Percentiles rank a stretch among this genome's conserved stretches.
phyloP scores from a whole-genome alignment of 2,329 filamentous ascomycete genomes.

The Fusarium tupiense region DNA sequence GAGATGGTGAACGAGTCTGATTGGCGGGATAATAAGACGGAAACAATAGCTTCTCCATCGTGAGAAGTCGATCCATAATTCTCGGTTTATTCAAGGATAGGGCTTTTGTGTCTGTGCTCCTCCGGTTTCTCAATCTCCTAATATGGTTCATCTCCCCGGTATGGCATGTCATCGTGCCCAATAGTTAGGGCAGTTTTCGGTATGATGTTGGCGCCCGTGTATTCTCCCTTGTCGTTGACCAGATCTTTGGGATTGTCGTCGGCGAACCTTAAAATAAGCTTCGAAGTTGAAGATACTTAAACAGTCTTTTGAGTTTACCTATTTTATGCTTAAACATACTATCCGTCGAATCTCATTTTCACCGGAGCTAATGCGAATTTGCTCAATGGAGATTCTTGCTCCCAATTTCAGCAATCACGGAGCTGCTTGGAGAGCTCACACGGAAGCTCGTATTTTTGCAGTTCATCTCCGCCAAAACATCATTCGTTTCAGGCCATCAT shows the following conservation, averaged over 20 bases:
- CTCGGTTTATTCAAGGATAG: accelerated
- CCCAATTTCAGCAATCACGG: too few species aligned
- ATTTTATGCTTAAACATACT: not conserved
- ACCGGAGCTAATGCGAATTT: too few species aligned
- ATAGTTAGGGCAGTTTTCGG: not conserved
- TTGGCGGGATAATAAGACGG: constrained; percentile 19
- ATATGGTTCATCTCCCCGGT: not conserved
- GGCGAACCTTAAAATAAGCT: not conserved
- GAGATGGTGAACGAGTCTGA: not conserved
- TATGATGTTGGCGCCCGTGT: not conserved
- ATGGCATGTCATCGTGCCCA: not conserved
- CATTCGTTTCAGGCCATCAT: not conserved
- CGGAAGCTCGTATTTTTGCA: not conserved
- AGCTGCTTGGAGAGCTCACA: accelerated
- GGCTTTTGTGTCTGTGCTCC: not conserved
- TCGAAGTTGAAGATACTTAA: accelerated
- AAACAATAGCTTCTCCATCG: not conserved
- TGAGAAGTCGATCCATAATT: not conserved
- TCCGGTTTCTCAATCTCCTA: not conserved
- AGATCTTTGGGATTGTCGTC: not conserved
- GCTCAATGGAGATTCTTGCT: not conserved
- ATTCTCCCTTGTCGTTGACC: not conserved
- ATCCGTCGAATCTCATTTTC: accelerated
- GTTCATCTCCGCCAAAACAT: not conserved
- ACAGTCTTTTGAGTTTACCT: not conserved